phyloP scores from a whole-genome alignment of 768 basidiomycete species.

The Mycena amicta region DNA sequence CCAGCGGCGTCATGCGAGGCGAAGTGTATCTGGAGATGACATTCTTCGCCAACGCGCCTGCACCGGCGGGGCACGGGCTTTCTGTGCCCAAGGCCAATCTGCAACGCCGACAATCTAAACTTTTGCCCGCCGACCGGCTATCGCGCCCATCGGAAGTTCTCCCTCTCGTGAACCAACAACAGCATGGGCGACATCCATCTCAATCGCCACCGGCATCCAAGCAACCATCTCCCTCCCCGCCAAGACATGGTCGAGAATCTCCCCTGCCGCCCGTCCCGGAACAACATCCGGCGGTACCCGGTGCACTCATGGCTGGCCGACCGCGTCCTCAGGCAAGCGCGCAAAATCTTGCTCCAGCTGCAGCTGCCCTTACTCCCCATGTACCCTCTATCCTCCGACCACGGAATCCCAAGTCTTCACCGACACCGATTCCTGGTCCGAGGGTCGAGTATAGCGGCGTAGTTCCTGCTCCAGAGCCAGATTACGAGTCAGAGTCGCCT shows the following conservation, averaged over 20 bases:
- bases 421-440: constrained; percentile 24
- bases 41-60: constrained; percentile 75
- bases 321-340: constrained; percentile 22
- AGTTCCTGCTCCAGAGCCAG: constrained; percentile 8
- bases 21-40: constrained; percentile 94
- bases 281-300: constrained; percentile 24
- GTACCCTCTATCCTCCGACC: constrained; percentile 50
- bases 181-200: constrained; percentile 9
- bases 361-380: constrained; percentile 18
- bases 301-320: constrained; percentile 24
- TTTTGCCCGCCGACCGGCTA: constrained; percentile 53
- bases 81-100: constrained; percentile 32
- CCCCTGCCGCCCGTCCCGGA: constrained; percentile 46
- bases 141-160: constrained; percentile 32
- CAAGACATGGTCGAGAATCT: constrained; percentile 27
- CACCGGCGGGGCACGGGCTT: constrained; percentile 37
- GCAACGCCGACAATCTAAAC: constrained; percentile 54
- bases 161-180: constrained; percentile 6
- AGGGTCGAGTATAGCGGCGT: constrained; percentile 18
- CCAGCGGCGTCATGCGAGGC: constrained; percentile 69
- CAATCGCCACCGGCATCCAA: constrained; percentile 27
- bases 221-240: constrained; percentile 26
- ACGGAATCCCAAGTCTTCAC: constrained; percentile 29
- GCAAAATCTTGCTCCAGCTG: constrained; percentile 9
- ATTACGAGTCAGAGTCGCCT: constrained; percentile 1